Evolutionary conservation across 2,329 filamentous ascomycete genomes (phyloP).

Genomic region (Coniochaeta sp.): DNA sequence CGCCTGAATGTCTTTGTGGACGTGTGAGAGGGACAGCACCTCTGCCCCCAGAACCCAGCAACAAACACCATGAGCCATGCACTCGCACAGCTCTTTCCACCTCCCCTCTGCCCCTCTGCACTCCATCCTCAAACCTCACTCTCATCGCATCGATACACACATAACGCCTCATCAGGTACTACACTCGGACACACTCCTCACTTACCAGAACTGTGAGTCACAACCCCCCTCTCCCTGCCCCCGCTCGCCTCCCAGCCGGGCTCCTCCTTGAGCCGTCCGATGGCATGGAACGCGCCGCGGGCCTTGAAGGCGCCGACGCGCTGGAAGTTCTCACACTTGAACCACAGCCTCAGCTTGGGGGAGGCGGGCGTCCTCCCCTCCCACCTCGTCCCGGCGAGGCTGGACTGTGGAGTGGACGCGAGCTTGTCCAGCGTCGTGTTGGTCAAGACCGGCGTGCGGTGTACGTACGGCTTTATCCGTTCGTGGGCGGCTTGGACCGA

Average conservation of each 20-base stretch:
- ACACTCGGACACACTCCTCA: constrained; percentile 4
- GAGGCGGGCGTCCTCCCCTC: constrained; percentile 44
- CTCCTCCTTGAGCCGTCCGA: constrained; percentile 60
- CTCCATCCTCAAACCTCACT: neutral
- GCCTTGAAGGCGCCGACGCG: constrained; percentile 89
- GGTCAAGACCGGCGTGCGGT: constrained; percentile 77
- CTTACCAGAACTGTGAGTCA: constrained; percentile 82
- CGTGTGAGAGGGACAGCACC: no score
- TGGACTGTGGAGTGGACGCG: constrained; percentile 62
- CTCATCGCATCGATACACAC: neutral
- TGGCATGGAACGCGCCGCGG: constrained; percentile 81
- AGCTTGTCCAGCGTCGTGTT: constrained; percentile 66
- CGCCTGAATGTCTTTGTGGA: no score
- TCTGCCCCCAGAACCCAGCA: no score
- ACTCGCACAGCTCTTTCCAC: no score
- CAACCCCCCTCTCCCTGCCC: constrained; percentile 61
- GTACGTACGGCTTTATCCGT: constrained; percentile 68
- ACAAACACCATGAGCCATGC: no score
- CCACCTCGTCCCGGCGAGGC: constrained; percentile 49
- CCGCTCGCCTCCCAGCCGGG: constrained; percentile 53
- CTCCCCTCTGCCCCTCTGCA: no score
- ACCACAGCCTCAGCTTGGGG: constrained; percentile 69
- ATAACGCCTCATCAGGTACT: neutral
- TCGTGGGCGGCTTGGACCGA: constrained; percentile 67
- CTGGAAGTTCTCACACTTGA: constrained; percentile 95